A percentile compares a stretch with the other conserved stretches of the same genome.
Conservation (phyloP, 768 basidiomycete species). For the Zangia roseola region DNA sequence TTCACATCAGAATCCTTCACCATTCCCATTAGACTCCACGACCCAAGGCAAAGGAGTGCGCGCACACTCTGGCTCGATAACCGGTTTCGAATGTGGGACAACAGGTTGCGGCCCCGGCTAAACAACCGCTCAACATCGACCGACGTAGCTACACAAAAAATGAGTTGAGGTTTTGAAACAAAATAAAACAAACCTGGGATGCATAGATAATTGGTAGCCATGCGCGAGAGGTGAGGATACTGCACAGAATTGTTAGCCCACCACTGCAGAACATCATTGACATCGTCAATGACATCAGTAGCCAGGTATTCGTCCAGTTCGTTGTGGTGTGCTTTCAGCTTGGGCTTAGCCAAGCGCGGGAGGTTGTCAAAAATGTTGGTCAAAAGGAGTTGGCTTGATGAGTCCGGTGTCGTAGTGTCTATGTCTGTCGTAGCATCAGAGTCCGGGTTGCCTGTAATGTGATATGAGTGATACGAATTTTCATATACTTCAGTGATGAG, state of each 20-base stretch:
- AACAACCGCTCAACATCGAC: constrained; percentile 32
- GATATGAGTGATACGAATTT: no score
- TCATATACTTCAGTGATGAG: no score
- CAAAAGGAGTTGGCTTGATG: no score
- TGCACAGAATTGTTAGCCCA: neutral
- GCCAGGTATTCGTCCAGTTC: no score
- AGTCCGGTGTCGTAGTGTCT: no score
- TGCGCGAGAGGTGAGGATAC: neutral
- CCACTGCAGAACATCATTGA: neutral
- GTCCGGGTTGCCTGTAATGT: no score
- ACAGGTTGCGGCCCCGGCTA: constrained; percentile 25
- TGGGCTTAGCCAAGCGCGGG: constrained; percentile 8
- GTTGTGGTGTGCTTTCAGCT: no score
- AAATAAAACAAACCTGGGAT: constrained; percentile 3
- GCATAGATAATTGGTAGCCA: constrained; percentile 4
- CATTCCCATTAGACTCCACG: constrained; percentile 30
- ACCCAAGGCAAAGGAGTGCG: constrained; percentile 33
- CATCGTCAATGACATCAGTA: no score
- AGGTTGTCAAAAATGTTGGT: constrained; percentile 35
- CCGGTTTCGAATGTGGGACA: constrained; percentile 27
- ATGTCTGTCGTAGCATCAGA: no score
- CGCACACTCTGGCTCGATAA: constrained; percentile 26
- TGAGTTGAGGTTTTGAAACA: no score
- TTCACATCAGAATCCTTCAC: constrained; percentile 27
- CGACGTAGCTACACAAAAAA: constrained; percentile 29